These are phyloP conservation scores for Lepiota brunneoincarnata DNA, from an alignment of 768 basidiomycete genomes.

Conservation along the genomic window DNA sequence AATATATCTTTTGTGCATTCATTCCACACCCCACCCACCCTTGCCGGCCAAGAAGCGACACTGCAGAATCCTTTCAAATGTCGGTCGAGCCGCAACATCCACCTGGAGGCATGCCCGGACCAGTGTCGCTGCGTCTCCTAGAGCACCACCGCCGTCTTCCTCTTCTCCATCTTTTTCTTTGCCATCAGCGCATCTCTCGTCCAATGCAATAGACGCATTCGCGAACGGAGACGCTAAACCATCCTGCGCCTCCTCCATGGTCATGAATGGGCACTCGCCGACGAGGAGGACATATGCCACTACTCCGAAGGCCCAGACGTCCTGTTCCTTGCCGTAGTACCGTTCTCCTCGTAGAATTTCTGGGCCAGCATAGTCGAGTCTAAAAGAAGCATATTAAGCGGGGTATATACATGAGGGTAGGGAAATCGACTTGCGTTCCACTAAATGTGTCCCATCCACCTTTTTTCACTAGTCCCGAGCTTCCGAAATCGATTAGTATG, in stretches of 20 bases:
- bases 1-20: not conserved
- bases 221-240: slow-evolving; percentile 77
- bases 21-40: slow-evolving; percentile 64
- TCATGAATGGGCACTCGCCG: slow-evolving; percentile 91
- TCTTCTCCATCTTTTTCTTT: slow-evolving; percentile 76
- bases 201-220: slow-evolving; percentile 70
- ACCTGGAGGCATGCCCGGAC: slow-evolving; percentile 83
- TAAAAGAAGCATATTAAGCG: slow-evolving; percentile 26
- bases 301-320: slow-evolving; percentile 98
- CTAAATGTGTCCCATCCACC: slow-evolving; percentile 90
- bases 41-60: slow-evolving; percentile 78
- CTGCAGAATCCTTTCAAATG: slow-evolving; percentile 78
- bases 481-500: slow-evolving; percentile 96
- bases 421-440: slow-evolving; percentile 68
- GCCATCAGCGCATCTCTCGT: slow-evolving; percentile 76
- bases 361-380: slow-evolving; percentile 92
- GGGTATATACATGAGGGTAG: slow-evolving; percentile 5
- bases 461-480: slow-evolving; percentile 81
- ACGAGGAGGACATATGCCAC: slow-evolving; percentile 93
- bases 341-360: slow-evolving; percentile 94
- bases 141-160: slow-evolving; percentile 75
- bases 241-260: slow-evolving; percentile 86
- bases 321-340: slow-evolving; percentile 95
- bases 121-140: slow-evolving; percentile 83
- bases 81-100: slow-evolving; percentile 75